A percentile compares a stretch with the other conserved stretches of the same genome.
These are phyloP conservation scores for Aspergillus niger DNA, from an alignment of 2,329 filamentous ascomycete genomes.

Conservation along the genomic window DNA sequence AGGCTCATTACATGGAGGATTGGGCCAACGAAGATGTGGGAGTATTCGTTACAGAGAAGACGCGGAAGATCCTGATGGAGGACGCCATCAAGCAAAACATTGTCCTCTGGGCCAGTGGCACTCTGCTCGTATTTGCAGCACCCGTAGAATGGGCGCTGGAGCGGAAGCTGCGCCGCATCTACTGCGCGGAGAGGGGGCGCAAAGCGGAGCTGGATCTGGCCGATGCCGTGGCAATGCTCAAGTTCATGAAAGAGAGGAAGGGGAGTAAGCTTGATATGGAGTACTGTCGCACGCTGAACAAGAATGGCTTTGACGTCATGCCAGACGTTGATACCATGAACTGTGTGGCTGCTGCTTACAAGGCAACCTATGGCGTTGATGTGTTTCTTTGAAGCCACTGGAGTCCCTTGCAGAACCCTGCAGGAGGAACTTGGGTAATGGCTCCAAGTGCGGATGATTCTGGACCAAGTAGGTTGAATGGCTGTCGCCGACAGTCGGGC, in stretches of 20 bases:
- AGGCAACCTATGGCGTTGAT: slow-evolving; percentile 25
- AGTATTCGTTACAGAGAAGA: slow-evolving; percentile 13
- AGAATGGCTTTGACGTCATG: slow-evolving; percentile 31
- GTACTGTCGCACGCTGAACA: slow-evolving; percentile 30
- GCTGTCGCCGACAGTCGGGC: neutral
- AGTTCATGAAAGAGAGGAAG: slow-evolving; percentile 25
- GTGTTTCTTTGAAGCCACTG: neutral
- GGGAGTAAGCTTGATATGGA: slow-evolving; percentile 27
- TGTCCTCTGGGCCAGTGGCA: slow-evolving; percentile 9
- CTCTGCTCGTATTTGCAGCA: slow-evolving; percentile 33
- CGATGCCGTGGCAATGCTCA: slow-evolving; percentile 35
- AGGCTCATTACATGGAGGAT: slow-evolving; percentile 7
- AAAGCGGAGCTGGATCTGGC: slow-evolving; percentile 31
- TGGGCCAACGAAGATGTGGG: slow-evolving; percentile 17
- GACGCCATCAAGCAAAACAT: slow-evolving; percentile 8
- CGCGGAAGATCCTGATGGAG: slow-evolving; percentile 7
- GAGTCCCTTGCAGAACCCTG: neutral
- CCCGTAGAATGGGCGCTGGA: slow-evolving; percentile 40
- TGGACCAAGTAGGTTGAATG: neutral
- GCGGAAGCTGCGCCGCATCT: slow-evolving; percentile 35
- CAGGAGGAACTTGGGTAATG: neutral
- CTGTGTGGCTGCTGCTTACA: slow-evolving; percentile 29
- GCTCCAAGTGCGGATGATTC: too few relatives aligned
- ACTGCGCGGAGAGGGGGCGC: slow-evolving; percentile 21
- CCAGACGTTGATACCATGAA: slow-evolving; percentile 34